Conservation (phyloP, 768 basidiomycete species). For the Pleurotus tuoliensis region DNA sequence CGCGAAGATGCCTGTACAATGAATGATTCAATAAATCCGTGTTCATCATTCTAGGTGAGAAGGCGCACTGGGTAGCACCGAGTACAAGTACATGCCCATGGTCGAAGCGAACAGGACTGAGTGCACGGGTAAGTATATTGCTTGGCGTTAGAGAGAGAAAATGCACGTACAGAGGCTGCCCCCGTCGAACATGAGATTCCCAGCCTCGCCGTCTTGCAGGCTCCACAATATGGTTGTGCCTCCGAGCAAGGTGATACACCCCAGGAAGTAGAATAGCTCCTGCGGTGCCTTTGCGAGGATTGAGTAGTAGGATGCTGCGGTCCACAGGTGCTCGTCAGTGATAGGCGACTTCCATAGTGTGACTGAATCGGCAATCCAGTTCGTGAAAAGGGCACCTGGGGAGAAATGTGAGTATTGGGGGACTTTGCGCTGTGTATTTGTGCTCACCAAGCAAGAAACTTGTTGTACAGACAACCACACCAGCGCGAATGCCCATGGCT, state of each 20-base stretch:
- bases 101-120: slow-evolving; percentile 75
- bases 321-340: slow-evolving; percentile 83
- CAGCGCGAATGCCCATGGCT: slow-evolving; percentile 67
- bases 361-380: slow-evolving; percentile 91
- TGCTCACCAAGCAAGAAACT: slow-evolving; percentile 74
- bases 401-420: neutral
- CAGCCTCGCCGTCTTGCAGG: slow-evolving; percentile 70
- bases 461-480: slow-evolving; percentile 71
- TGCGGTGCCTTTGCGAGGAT: slow-evolving; percentile 66
- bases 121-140: neutral
- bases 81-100: slow-evolving; percentile 66
- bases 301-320: slow-evolving; percentile 78
- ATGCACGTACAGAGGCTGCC: slow-evolving; percentile 67
- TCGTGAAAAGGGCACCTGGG: slow-evolving; percentile 75
- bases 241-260: slow-evolving; percentile 54
- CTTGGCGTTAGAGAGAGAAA: neutral
- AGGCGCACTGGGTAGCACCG: slow-evolving; percentile 75
- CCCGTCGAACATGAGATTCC: slow-evolving; percentile 89
- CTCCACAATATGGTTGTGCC: slow-evolving; percentile 73
- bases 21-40: too few relatives aligned
- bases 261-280: slow-evolving; percentile 53
- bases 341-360: slow-evolving; percentile 87
- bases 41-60: neutral
- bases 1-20: slow-evolving; percentile 39
- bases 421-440: neutral